Evolutionary conservation across 2,329 filamentous ascomycete genomes (phyloP).

Genomic region (Talaromyces sp.): DNA sequence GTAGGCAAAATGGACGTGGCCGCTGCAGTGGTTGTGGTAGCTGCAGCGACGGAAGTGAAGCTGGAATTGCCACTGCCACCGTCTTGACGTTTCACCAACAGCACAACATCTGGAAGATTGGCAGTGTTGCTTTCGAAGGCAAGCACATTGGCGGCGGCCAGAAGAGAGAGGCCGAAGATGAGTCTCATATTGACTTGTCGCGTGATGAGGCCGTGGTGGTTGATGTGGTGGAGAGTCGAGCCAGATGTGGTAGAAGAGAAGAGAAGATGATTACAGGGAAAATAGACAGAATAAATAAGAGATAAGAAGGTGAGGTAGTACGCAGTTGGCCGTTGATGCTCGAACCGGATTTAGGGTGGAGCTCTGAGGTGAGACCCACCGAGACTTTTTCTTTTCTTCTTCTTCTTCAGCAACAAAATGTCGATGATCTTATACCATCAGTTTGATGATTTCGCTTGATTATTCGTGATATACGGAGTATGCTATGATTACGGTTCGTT

Average conservation of each 20-base stretch:
- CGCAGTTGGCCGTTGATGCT: neutral
- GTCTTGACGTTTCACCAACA: constrained; percentile 11
- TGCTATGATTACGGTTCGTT: neutral
- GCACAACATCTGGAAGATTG: neutral
- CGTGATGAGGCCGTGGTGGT: neutral
- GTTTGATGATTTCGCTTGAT: neutral
- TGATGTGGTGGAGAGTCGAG: neutral
- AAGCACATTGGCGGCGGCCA: constrained; percentile 11
- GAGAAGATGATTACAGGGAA: neutral
- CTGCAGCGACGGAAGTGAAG: neutral
- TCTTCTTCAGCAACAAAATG: neutral
- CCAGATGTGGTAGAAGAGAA: neutral
- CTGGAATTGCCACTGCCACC: constrained; percentile 5
- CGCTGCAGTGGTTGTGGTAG: neutral
- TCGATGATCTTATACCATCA: neutral
- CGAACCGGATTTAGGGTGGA: constrained; percentile 15
- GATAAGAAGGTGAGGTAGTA: neutral
- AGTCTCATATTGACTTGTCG: constrained; percentile 9
- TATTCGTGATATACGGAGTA: no score
- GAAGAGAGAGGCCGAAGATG: constrained; percentile 13
- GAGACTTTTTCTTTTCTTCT: neutral
- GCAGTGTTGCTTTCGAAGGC: neutral
- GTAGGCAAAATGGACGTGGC: neutral
- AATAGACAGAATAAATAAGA: neutral
- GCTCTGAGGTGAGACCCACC: neutral